These are phyloP conservation scores for Pseudogymnoascus sp. DNA, from an alignment of 2,329 filamentous ascomycete genomes.

Conservation along the genomic window DNA sequence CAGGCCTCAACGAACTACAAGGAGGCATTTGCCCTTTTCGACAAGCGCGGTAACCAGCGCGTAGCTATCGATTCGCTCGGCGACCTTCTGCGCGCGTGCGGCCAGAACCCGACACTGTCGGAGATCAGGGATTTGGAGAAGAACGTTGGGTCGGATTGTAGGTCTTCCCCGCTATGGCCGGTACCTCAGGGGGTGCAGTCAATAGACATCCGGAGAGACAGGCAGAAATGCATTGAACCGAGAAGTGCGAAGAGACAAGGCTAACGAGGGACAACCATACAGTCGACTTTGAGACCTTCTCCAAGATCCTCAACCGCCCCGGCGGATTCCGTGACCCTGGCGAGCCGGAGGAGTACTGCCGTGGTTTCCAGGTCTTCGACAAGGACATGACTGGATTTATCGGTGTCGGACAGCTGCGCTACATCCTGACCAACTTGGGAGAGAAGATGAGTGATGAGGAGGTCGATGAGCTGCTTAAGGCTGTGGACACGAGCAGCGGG, in stretches of 20 bases:
- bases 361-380: constrained; percentile 98
- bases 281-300: constrained; percentile 98
- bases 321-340: constrained; percentile 97
- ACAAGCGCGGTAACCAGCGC: constrained; percentile 95
- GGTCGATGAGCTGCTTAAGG: constrained; percentile 97
- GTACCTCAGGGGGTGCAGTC: background rate
- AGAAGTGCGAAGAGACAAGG: background rate
- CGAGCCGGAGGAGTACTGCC: constrained; percentile 96
- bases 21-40: constrained; percentile 98
- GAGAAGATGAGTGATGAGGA: constrained; percentile 99
- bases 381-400: constrained; percentile 99
- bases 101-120: constrained; percentile 90
- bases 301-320: constrained; percentile 91
- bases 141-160: constrained; percentile 83
- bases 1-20: constrained; percentile 96
- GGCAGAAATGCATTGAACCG: background rate
- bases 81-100: constrained; percentile 90
- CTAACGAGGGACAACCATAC: constrained; percentile 3
- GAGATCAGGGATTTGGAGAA: constrained; percentile 93
- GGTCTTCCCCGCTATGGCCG: constrained; percentile 34
- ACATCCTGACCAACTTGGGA: constrained; percentile 93
- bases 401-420: constrained; percentile 93
- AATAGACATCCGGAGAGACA: background rate
- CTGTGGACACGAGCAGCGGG: constrained; percentile 88
- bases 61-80: constrained; percentile 80